phyloP scores from a whole-genome alignment of 352 stramenopile genomes.

The Phytophthora chlamydospora region DNA sequence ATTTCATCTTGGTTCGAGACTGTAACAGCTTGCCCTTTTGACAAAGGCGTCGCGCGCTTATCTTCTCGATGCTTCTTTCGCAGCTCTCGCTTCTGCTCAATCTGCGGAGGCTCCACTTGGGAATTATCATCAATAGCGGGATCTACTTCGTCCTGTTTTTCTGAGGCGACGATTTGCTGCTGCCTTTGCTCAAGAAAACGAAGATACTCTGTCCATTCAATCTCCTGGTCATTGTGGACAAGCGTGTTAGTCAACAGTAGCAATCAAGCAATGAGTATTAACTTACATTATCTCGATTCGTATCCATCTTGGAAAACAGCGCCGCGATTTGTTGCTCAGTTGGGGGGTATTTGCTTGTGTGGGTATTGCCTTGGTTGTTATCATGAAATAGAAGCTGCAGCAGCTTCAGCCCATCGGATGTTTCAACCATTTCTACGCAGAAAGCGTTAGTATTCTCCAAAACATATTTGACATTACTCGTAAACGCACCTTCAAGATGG shows the following conservation, averaged over 20 bases:
- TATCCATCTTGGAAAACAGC: slow-evolving; percentile 60
- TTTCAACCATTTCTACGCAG: slow-evolving; percentile 40
- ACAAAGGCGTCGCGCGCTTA: neutral
- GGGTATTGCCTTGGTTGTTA: slow-evolving; percentile 2
- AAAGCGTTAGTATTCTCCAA: neutral
- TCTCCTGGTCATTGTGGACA: slow-evolving; percentile 27
- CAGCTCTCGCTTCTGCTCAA: slow-evolving; percentile 25
- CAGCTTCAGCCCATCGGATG: slow-evolving; percentile 49
- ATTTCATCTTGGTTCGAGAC: slow-evolving; percentile 18
- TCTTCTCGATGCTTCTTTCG: slow-evolving; percentile 43
- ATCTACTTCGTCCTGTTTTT: neutral
- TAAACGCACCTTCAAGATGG: slow-evolving; percentile 42
- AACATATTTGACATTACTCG: neutral
- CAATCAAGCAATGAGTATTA: neutral
- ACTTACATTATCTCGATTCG: slow-evolving; percentile 53
- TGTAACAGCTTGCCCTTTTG: neutral
- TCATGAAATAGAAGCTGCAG: slow-evolving; percentile 40
- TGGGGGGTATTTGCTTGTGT: neutral
- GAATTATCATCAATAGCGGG: neutral
- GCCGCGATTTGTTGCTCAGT: slow-evolving; percentile 28
- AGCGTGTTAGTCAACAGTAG: neutral
- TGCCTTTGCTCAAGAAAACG: slow-evolving; percentile 42
- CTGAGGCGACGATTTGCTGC: neutral
- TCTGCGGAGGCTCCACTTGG: slow-evolving; percentile 3
- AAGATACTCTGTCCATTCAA: slow-evolving; percentile 71